phyloP scores from a whole-genome alignment of 768 basidiomycete species.

The Amyloporia xantha region DNA sequence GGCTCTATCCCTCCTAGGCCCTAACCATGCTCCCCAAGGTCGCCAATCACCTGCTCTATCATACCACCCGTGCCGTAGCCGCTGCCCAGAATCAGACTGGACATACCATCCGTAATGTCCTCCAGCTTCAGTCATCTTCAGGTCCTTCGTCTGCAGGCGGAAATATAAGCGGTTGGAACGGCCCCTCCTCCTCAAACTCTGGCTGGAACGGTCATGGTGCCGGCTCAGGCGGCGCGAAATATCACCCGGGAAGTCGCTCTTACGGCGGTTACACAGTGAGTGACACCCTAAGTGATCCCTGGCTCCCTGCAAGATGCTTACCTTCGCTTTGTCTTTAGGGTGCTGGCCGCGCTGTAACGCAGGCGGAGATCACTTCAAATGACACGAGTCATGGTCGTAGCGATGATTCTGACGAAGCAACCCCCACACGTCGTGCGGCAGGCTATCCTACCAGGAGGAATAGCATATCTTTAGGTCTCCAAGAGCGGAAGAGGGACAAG shows the following conservation, averaged over 20 bases:
- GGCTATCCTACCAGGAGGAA: constrained; percentile 30
- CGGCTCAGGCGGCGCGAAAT: constrained; percentile 68
- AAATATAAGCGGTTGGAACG: constrained; percentile 38
- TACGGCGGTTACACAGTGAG: constrained; percentile 62
- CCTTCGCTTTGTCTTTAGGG: constrained; percentile 35
- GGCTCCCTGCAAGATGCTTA: neutral
- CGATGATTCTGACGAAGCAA: constrained; percentile 56
- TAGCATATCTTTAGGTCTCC: constrained; percentile 47
- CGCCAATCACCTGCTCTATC: constrained; percentile 70
- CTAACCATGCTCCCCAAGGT: constrained; percentile 72
- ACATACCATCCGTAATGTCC: constrained; percentile 68
- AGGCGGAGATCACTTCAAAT: constrained; percentile 56
- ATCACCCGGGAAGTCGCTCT: constrained; percentile 64
- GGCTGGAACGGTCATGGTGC: constrained; percentile 50
- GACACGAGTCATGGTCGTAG: constrained; percentile 30
- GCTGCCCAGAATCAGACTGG: constrained; percentile 66
- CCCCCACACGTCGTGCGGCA: constrained; percentile 19
- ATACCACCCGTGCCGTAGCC: constrained; percentile 69
- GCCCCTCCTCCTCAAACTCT: constrained; percentile 38
- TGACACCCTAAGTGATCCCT: constrained; percentile 5
- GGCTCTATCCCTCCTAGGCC: neutral
- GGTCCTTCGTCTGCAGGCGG: too few species aligned
- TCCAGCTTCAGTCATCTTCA: constrained; percentile 56
- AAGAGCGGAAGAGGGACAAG: constrained; percentile 30
- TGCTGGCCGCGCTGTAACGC: constrained; percentile 64